phyloP scores from a whole-genome alignment of 2,329 filamentous ascomycete species.

The Trichoderma sp. region DNA sequence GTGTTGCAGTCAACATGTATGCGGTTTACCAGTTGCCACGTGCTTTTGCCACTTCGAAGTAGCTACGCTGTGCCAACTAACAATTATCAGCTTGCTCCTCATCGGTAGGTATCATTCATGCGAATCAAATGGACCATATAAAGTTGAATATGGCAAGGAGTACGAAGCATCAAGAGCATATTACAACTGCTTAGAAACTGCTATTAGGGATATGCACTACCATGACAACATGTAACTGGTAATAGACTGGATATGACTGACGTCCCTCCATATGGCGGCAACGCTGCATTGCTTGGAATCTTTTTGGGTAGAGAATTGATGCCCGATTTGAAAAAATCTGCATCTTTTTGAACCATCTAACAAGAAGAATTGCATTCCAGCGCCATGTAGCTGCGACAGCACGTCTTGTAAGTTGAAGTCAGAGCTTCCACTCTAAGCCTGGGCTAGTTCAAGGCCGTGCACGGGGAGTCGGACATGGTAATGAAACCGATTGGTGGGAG shows the following conservation, averaged over 20 bases:
- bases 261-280: neutral
- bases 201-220: neutral
- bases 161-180: neutral
- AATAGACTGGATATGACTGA: neutral
- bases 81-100: neutral
- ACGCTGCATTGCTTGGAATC: neutral
- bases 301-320: neutral
- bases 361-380: neutral
- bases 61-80: neutral
- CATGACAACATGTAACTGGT: too few relatives aligned
- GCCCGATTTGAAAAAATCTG: neutral
- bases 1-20: neutral
- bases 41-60: neutral
- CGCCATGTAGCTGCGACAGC: neutral
- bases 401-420: neutral
- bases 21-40: neutral
- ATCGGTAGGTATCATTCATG: neutral
- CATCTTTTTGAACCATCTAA: neutral
- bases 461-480: slow-evolving; percentile 6
- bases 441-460: neutral
- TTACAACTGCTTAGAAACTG: neutral
- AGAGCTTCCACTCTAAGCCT: neutral
- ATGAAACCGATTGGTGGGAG: slow-evolving; percentile 9
- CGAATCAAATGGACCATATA: neutral
- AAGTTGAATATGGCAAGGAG: neutral